A percentile compares a stretch with the other conserved stretches of the same genome.
phyloP scores from a whole-genome alignment of 805 yeast species.

The Sugiyamaella americana region DNA sequence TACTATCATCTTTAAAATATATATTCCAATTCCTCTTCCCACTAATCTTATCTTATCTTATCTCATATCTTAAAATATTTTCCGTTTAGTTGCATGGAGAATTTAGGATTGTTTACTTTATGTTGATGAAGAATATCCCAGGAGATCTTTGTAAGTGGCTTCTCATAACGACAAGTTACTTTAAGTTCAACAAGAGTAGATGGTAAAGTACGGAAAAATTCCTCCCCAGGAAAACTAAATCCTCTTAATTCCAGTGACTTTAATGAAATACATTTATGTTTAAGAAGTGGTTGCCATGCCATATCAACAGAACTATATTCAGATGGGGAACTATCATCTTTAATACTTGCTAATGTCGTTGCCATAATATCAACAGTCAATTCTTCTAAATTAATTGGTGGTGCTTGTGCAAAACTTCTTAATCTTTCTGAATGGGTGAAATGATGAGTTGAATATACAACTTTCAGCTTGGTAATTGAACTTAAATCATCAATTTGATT shows the following conservation, averaged over 20 bases:
- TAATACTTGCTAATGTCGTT: too few relatives aligned
- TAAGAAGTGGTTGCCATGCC: conserved; percentile 6
- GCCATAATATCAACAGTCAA: conserved; percentile 1
- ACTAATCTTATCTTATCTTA: background rate
- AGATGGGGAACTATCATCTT: background rate
- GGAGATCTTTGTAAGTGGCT: background rate
- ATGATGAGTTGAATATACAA: background rate
- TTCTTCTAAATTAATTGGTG: conserved; percentile 2
- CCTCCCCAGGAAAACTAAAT: conserved; percentile 6
- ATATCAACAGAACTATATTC: background rate
- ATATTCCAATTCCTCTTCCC: too few relatives aligned
- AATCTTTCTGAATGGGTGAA: conserved; percentile 8
- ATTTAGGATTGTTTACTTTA: background rate
- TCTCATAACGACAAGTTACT: background rate
- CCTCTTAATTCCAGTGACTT: conserved; percentile 3
- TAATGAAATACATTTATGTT: conserved; percentile 2
- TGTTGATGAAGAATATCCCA: background rate
- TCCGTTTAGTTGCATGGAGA: background rate
- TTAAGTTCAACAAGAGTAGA: background rate
- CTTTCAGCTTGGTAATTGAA: background rate
- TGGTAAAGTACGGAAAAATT: conserved; percentile 5
- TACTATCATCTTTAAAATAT: too few relatives aligned
- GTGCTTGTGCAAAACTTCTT: conserved; percentile 2
- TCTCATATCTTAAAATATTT: background rate
- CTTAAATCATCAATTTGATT: conserved; percentile 3